phyloP scores from a whole-genome alignment of 208 protist genomes.

The Leptomonas pyrrhocoris region DNA sequence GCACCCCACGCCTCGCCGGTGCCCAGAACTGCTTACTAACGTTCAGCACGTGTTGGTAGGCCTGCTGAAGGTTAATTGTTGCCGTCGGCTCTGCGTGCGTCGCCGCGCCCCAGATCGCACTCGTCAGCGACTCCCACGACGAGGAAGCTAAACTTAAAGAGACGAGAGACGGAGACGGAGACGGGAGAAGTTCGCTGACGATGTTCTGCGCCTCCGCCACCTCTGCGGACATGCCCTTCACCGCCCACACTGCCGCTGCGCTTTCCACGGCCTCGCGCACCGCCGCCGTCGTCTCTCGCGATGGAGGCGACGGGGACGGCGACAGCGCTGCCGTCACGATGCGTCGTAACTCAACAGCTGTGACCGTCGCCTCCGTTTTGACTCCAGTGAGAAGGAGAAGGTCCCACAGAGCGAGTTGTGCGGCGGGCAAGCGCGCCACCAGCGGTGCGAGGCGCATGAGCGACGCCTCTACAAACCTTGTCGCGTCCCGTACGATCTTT shows the following conservation, averaged over 20 bases:
- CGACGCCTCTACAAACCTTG: conserved; percentile 16
- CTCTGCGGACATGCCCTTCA: conserved; percentile 16
- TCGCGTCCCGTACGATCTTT: conserved; percentile 22
- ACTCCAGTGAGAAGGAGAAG: conserved; percentile 15
- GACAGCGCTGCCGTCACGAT: conserved; percentile 2
- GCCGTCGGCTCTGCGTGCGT: neutral
- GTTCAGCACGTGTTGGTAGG: conserved; percentile 10
- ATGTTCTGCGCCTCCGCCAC: conserved; percentile 14
- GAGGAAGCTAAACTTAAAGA: neutral
- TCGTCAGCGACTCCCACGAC: conserved; percentile 25
- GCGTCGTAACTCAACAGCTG: conserved; percentile 10
- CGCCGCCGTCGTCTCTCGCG: neutral
- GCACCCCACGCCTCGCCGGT: neutral
- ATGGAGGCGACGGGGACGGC: neutral
- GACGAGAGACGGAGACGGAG: neutral
- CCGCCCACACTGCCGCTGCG: conserved; percentile 18
- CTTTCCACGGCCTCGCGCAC: conserved; percentile 33
- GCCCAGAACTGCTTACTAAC: conserved; percentile 3
- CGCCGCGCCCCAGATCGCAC: conserved; percentile 6
- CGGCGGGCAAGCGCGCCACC: conserved; percentile 11
- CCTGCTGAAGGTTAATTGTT: neutral
- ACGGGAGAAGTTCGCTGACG: neutral
- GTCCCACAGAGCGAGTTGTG: conserved; percentile 20
- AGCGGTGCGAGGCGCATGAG: conserved; percentile 13
- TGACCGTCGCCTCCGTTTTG: neutral